phyloP scores from a whole-genome alignment of 2,329 filamentous ascomycete genomes.

The Fusarium newnesense region DNA sequence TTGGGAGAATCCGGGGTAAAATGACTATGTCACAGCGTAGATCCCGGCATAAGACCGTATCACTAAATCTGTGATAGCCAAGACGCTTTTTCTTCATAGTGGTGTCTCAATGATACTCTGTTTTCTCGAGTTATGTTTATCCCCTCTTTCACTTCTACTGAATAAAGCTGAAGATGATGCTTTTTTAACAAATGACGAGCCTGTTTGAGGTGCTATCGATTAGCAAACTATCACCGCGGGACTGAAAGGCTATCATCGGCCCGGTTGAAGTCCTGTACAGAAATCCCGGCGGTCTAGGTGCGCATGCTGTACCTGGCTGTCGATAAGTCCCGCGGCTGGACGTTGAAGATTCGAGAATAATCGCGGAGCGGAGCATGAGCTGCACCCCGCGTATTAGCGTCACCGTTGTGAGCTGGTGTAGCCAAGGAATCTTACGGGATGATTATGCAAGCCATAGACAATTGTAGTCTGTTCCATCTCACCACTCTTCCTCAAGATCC shows the following conservation, averaged over 20 bases:
- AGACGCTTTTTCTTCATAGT: conserved; percentile 22
- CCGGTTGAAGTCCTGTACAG: conserved; percentile 59
- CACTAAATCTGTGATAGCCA: conserved; percentile 13
- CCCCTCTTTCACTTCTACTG: neutral
- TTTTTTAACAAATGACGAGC: neutral
- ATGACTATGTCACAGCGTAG: neutral
- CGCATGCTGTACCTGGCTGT: conserved; percentile 61
- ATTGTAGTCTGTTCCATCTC: neutral
- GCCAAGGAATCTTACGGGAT: conserved; percentile 34
- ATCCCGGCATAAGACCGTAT: conserved; percentile 6
- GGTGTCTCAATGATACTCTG: conserved; percentile 6
- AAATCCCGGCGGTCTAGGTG: conserved; percentile 59
- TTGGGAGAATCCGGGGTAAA: conserved; percentile 17
- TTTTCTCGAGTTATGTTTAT: neutral
- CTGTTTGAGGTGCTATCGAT: neutral
- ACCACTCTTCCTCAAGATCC: neutral
- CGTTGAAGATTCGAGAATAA: conserved; percentile 68
- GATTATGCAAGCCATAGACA: conserved; percentile 45
- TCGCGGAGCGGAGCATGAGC: conserved; percentile 60
- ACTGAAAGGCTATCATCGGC: conserved; percentile 56
- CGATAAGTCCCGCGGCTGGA: conserved; percentile 70
- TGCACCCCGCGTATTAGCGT: conserved; percentile 23
- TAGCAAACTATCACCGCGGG: conserved; percentile 56
- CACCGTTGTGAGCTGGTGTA: neutral
- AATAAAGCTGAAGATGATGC: neutral